These are phyloP conservation scores for Aristolochia contorta DNA, from an alignment of 164 flowering plant species.

Conservation along the genomic window DNA sequence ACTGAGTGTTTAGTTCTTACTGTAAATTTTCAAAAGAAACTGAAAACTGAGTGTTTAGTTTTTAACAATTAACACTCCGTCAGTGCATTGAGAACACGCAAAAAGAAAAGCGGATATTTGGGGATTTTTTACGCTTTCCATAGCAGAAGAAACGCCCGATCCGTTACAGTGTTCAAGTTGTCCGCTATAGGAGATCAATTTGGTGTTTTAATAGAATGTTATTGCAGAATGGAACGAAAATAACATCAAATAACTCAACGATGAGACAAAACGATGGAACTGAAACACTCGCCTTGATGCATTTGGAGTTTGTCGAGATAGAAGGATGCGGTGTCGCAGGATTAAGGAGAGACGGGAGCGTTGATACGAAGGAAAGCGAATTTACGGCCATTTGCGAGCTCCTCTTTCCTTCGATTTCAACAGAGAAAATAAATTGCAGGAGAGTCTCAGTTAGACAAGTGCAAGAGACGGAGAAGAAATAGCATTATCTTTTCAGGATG, in stretches of 20 bases:
- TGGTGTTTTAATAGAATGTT: too few species aligned
- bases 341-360: not conserved
- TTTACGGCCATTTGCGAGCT: not conserved
- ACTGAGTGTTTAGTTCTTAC: not conserved
- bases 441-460: conserved; percentile 12
- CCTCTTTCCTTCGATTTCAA: not conserved
- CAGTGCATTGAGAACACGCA: too few species aligned
- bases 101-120: too few species aligned
- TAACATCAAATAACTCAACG: too few species aligned
- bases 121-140: too few species aligned
- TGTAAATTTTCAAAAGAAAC: not conserved
- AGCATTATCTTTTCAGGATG: conserved; percentile 4
- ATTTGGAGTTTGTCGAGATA: not conserved
- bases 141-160: too few species aligned
- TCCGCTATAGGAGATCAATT: too few species aligned
- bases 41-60: not conserved
- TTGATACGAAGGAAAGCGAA: not conserved
- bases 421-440: not conserved
- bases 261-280: too few species aligned
- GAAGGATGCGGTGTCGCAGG: not conserved
- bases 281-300: too few species aligned
- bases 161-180: too few species aligned
- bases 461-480: not conserved
- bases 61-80: not conserved
- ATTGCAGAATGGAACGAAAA: too few species aligned